Percentiles rank a stretch among this genome's conserved stretches.
phyloP scores from a whole-genome alignment of 164 flowering plant species.

The Vitis cinerea region DNA sequence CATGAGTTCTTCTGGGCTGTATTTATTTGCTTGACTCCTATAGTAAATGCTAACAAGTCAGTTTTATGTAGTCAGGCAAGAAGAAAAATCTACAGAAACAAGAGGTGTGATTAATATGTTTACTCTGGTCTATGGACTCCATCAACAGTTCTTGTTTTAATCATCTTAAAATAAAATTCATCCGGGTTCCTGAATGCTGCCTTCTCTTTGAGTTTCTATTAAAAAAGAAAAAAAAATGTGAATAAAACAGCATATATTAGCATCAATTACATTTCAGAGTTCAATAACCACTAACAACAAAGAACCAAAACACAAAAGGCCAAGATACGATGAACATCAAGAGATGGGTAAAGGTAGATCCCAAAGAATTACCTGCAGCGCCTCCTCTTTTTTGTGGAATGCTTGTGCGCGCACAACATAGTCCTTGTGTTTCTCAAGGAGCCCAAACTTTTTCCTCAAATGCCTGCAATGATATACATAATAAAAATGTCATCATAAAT shows the following conservation, averaged over 20 bases:
- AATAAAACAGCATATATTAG: neutral
- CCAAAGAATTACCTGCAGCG: slow-evolving; percentile 43
- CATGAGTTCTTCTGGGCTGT: slow-evolving; percentile 71
- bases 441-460: slow-evolving; percentile 66
- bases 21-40: slow-evolving; percentile 72
- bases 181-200: slow-evolving; percentile 86
- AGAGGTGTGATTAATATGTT: neutral
- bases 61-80: neutral
- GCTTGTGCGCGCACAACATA: slow-evolving; percentile 72
- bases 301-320: neutral
- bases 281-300: too few relatives aligned
- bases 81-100: neutral
- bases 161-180: slow-evolving; percentile 88
- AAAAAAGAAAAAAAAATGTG: slow-evolving; percentile 7
- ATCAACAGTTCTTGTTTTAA: slow-evolving; percentile 50
- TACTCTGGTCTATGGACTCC: slow-evolving; percentile 80
- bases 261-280: neutral
- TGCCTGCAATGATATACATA: slow-evolving; percentile 24
- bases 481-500: slow-evolving; percentile 3
- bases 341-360: neutral
- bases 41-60: neutral
- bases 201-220: slow-evolving; percentile 79
- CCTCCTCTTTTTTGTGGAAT: slow-evolving; percentile 69
- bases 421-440: slow-evolving; percentile 91
- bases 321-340: neutral